Evolutionary conservation across 2,329 filamentous ascomycete genomes (phyloP).

Genomic region (Aspergillus vadensis): DNA sequence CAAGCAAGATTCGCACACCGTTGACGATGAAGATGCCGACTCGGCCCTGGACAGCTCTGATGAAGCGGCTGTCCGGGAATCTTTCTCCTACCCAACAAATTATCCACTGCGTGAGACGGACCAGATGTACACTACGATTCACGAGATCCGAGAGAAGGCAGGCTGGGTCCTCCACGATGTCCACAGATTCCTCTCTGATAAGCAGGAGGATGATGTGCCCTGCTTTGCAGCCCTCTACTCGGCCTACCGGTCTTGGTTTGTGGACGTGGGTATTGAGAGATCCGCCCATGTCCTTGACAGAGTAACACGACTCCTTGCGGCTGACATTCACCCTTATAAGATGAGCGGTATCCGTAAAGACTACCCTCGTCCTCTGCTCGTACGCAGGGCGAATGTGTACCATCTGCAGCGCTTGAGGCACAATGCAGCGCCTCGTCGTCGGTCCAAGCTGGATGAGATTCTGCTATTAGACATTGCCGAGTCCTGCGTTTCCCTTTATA

Average conservation of each 20-base stretch:
- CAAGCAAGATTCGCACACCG: slow-evolving; percentile 31
- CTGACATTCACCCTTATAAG: slow-evolving; percentile 90
- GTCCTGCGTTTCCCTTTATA: slow-evolving; percentile 87
- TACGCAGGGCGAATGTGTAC: slow-evolving; percentile 91
- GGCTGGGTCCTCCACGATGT: slow-evolving; percentile 80
- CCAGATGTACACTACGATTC: slow-evolving; percentile 72
- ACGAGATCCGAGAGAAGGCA: slow-evolving; percentile 76
- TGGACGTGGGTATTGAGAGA: slow-evolving; percentile 93
- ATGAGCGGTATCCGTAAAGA: slow-evolving; percentile 88
- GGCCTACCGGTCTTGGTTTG: slow-evolving; percentile 93
- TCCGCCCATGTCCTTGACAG: slow-evolving; percentile 92
- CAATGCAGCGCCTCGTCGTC: slow-evolving; percentile 83
- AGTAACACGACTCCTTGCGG: slow-evolving; percentile 77
- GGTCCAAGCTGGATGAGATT: slow-evolving; percentile 84
- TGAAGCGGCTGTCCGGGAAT: slow-evolving; percentile 68
- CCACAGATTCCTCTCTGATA: slow-evolving; percentile 76
- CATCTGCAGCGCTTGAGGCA: slow-evolving; percentile 92
- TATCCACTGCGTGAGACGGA: slow-evolving; percentile 71
- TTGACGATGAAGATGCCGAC: slow-evolving; percentile 46
- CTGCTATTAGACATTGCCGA: slow-evolving; percentile 84
- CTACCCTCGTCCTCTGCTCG: slow-evolving; percentile 88
- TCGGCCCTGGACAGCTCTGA: slow-evolving; percentile 59
- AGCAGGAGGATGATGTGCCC: slow-evolving; percentile 92
- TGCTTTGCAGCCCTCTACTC: slow-evolving; percentile 93
- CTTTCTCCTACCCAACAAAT: slow-evolving; percentile 85